These are phyloP conservation scores for Gaillardinia entomophila DNA, from an alignment of 805 yeast genomes.

Conservation along the genomic window DNA sequence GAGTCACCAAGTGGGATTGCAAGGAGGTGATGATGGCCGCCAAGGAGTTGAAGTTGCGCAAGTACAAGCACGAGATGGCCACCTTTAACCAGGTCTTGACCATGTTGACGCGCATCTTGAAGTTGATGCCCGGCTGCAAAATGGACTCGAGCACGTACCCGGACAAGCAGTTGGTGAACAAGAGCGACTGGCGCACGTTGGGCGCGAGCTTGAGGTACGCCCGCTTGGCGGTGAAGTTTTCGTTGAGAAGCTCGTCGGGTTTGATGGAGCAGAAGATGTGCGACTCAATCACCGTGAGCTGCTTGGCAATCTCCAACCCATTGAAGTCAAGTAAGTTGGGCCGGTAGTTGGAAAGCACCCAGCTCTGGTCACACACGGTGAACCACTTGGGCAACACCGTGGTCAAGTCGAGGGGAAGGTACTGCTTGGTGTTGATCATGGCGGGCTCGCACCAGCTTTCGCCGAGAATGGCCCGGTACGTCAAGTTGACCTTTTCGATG, in stretches of 20 bases:
- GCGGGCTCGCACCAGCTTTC: constrained; percentile 39
- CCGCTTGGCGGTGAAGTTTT: constrained; percentile 56
- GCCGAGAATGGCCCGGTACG: constrained; percentile 49
- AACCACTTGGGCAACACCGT: constrained; percentile 43
- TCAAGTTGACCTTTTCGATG: constrained; percentile 45
- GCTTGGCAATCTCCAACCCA: constrained; percentile 72
- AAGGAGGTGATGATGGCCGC: constrained; percentile 75
- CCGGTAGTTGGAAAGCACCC: constrained; percentile 53
- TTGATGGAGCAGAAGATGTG: constrained; percentile 56
- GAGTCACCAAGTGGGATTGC: constrained; percentile 65
- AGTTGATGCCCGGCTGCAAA: constrained; percentile 44
- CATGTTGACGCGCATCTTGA: constrained; percentile 47
- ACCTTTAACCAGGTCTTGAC: constrained; percentile 69
- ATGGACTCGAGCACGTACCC: constrained; percentile 69
- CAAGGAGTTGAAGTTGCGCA: constrained; percentile 71
- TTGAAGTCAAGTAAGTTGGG: constrained; percentile 53
- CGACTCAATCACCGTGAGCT: constrained; percentile 67
- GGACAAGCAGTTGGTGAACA: constrained; percentile 67
- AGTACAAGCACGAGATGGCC: constrained; percentile 64
- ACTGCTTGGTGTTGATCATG: constrained; percentile 24
- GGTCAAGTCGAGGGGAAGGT: constrained; percentile 24
- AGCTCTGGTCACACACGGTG: constrained; percentile 45
- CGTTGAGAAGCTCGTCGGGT: constrained; percentile 62
- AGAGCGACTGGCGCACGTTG: constrained; percentile 53
- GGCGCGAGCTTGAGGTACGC: constrained; percentile 56